phyloP scores from a whole-genome alignment of 345 rosid genomes.

The Physaria fendleri region DNA sequence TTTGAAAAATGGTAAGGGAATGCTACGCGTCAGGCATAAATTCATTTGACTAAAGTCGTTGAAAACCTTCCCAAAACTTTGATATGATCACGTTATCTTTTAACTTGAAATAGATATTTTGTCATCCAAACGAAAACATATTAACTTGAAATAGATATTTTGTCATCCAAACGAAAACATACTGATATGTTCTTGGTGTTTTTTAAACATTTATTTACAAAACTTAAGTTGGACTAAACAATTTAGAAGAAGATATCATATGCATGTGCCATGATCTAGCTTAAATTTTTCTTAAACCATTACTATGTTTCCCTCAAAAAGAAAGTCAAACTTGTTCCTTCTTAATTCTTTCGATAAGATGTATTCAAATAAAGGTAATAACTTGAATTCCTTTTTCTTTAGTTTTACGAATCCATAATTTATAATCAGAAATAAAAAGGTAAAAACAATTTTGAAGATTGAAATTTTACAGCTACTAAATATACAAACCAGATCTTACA shows the following conservation, averaged over 20 bases:
- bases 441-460: no score
- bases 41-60: conserved; percentile 17
- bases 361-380: no score
- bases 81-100: neutral
- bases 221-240: neutral
- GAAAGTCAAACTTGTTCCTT: conserved; percentile 27
- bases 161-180: conserved; percentile 1
- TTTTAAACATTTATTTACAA: neutral
- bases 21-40: neutral
- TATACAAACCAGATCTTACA: no score
- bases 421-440: no score
- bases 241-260: conserved; percentile 12
- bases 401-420: no score
- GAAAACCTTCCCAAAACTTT: neutral
- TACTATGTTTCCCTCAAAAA: conserved; percentile 18
- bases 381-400: no score
- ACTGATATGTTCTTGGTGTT: neutral
- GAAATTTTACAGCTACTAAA: no score
- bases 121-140: neutral
- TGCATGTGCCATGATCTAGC: conserved; percentile 36
- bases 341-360: no score
- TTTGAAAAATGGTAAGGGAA: no score
- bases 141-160: no score
- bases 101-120: neutral
- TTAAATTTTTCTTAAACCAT: conserved; percentile 9